Evolutionary conservation across 2,329 filamentous ascomycete species (phyloP).

Genomic region (Geosmithia putterillii): DNA sequence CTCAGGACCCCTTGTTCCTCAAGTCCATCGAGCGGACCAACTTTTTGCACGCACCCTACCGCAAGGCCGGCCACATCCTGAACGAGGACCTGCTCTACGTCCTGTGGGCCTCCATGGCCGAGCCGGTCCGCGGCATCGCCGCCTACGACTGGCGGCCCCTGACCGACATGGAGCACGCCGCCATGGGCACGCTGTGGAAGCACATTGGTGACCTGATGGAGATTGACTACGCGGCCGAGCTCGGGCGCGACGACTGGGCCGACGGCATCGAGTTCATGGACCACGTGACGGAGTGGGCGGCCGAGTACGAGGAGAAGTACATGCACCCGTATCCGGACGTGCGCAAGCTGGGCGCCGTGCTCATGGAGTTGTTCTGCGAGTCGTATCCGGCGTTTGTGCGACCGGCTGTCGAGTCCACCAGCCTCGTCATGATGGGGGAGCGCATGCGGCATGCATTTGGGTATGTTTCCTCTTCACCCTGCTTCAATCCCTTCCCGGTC

Average conservation of each 20-base stretch:
- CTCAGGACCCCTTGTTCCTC: slow-evolving; percentile 16
- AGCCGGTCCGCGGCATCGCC: slow-evolving; percentile 51
- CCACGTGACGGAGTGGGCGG: slow-evolving; percentile 33
- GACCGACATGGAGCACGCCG: slow-evolving; percentile 55
- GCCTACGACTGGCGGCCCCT: slow-evolving; percentile 59
- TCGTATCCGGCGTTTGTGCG: slow-evolving; percentile 33
- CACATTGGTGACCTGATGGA: slow-evolving; percentile 57
- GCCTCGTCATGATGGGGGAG: slow-evolving; percentile 51
- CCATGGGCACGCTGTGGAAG: slow-evolving; percentile 59
- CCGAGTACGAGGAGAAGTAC: slow-evolving; percentile 42
- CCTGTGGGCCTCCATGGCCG: slow-evolving; percentile 46
- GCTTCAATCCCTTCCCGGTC: neutral
- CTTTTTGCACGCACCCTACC: slow-evolving; percentile 23
- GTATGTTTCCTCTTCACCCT: slow-evolving; percentile 19
- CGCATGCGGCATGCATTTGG: slow-evolving; percentile 52
- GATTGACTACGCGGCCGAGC: slow-evolving; percentile 36
- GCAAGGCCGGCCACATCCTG: slow-evolving; percentile 20
- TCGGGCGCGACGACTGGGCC: slow-evolving; percentile 24
- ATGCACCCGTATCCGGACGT: slow-evolving; percentile 44
- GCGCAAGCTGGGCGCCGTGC: slow-evolving; percentile 40
- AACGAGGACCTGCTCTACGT: slow-evolving; percentile 26
- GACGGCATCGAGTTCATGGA: slow-evolving; percentile 40
- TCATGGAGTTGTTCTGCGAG: slow-evolving; percentile 48
- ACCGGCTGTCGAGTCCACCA: slow-evolving; percentile 33
- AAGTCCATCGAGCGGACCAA: slow-evolving; percentile 25